phyloP scores from a whole-genome alignment of 2,329 filamentous ascomycete genomes.

The Coccinonectria pachysandricola region DNA sequence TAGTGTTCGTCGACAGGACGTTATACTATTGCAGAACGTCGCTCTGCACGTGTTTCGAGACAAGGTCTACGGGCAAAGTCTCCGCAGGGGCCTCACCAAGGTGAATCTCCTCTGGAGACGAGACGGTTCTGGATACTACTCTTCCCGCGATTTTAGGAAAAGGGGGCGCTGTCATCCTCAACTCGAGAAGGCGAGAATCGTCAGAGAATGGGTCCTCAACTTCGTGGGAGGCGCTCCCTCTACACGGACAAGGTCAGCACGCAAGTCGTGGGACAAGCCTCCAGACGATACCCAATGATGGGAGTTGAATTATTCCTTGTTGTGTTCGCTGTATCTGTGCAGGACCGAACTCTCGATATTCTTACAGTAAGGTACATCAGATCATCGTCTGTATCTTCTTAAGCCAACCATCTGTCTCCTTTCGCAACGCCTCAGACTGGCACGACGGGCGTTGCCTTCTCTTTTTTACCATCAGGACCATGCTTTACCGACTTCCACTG shows the following conservation, averaged over 20 bases:
- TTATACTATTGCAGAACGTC: slow-evolving; percentile 71
- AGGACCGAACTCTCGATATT: no score
- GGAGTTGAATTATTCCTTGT: no score
- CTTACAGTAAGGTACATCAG: no score
- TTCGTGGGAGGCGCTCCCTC: slow-evolving; percentile 46
- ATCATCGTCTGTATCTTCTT: no score
- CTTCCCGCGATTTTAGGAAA: slow-evolving; percentile 34
- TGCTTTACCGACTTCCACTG: slow-evolving; percentile 46
- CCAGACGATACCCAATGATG: slow-evolving; percentile 30
- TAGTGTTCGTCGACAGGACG: slow-evolving; percentile 56
- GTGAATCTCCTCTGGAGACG: slow-evolving; percentile 53
- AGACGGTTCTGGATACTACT: slow-evolving; percentile 46
- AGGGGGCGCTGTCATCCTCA: slow-evolving; percentile 34
- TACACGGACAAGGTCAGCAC: slow-evolving; percentile 6
- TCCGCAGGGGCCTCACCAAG: slow-evolving; percentile 60
- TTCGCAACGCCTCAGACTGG: no score
- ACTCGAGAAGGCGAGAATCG: slow-evolving; percentile 51
- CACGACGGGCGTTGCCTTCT: slow-evolving; percentile 16
- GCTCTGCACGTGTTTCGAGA: slow-evolving; percentile 65
- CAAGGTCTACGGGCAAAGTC: slow-evolving; percentile 74
- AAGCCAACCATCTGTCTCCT: no score
- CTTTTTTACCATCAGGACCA: slow-evolving; percentile 18
- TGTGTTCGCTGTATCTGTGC: no score
- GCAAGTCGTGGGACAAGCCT: slow-evolving; percentile 28
- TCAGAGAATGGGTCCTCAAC: slow-evolving; percentile 63